Base-by-base conservation (phyloP, 805 yeast species). In the Candida loeiensis region DNA sequence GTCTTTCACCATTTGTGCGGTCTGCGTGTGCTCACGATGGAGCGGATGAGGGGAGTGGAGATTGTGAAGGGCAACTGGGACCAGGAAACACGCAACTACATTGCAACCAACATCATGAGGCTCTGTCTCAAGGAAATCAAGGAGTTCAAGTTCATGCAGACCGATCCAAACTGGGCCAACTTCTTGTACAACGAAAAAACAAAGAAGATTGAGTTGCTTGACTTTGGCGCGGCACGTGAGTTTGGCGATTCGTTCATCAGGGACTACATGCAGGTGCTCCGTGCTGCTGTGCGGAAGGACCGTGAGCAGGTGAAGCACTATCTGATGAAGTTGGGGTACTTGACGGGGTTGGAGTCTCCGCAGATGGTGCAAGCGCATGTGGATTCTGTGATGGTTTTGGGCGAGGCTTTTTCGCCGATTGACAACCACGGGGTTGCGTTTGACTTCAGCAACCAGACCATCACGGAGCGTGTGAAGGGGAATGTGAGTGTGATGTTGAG, bases 121-220 rank as follows among this genome's bases (percentile, higher is more conserved):
- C 70, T 93, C 30, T 89, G 96, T 55, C 66, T 93, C 35, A 71
- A 76, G 50, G 99, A 93, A 63, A 85, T 93, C 59, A 86, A 89
- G 11, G 68, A 77, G 50, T 90, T 84, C 67, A 77, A 76, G 54
- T 91, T 83, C 65, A 93, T 93, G 99, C 99, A 93, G 65, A 91
- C 98, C 1, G 99, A 93, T 65, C 99, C 99, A 37, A 93, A 93
- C 61, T 93, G 99, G 99, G 97, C 99, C 33, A 93, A 93, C 61
- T 93, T 93, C 65, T 64, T 93, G 44, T 89, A 85, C 66, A 89
- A 93, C 55, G 70, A 70, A 24, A 50, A 66, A n/a, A 79, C 89
- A 2, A 63, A 76, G 18, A 80, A 83, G 59, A 79, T 93, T 42
- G 97, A 91, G 61, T 69, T 93, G 41, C 68, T 93, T 39, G 99